Evolutionary conservation across 768 basidiomycete genomes (phyloP), one percentile per base, ranked within the genome.

Genomic region (Tephrocybe sp.): DNA sequence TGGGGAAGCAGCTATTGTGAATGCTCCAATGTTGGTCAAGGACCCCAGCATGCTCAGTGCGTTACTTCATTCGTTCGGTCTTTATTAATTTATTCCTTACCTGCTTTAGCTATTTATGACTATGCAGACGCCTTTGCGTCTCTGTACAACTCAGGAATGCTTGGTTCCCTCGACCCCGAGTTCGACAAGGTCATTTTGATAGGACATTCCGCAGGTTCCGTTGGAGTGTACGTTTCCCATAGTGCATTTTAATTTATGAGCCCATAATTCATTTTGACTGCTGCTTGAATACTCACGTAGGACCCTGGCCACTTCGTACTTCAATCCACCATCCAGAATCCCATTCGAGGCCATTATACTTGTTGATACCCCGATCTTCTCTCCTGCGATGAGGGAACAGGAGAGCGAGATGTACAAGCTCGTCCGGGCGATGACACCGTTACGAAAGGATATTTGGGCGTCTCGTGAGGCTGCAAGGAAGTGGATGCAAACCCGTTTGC

Each of bases 1-100:
- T 41, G 73, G 72, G 6, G 70, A 73, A 30, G 66, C 65, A 3
- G 67, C 65, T 13, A 54, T 63, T 11, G 19, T 71, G 4, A 75
- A 75, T 54, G 68, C 68, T 2, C 55, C 58, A 3, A 43, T 57
- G 30, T 40, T 65, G 2, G 48, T 49, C 7, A 53, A 55, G 3
- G 52, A 65, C 34, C 56, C 56, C 2, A 52, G 34, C 19, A 14
- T 62, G 14, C 26, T 65, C 10, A 58, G 64, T 64, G 52, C 22
- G 60, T 45, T 13, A 5, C 12, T 3, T 19, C 43, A 11, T 22
- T 22, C 19, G 7, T 7, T 22, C 5, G 17, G n/a, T n/a, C n/a
- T n/a, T n/a, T n/a, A n/a, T 43, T 14, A 8, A 20, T 12, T 16
- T 11, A 26, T 30, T 19, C n/a, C 31, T 22, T 43, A 12, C 22